Evolutionary conservation across 345 rosid genomes (phyloP), one percentile per base, ranked within the genome.

Genomic region (Physaria fendleri): DNA sequence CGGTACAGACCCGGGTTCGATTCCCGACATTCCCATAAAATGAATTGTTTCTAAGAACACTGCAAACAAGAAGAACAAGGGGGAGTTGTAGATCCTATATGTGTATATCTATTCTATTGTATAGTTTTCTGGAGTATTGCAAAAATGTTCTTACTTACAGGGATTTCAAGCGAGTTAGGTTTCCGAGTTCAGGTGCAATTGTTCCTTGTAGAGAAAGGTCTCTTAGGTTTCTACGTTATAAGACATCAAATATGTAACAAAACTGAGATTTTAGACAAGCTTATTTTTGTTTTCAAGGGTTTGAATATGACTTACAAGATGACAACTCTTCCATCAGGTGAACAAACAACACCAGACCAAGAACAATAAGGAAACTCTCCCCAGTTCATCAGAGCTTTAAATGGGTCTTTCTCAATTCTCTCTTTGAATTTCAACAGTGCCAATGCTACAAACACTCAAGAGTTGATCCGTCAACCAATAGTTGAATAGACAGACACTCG

Each of bases 271-370:
- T 5, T 35, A 51, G 29, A 35, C 5, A 3, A 53, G 18, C 13
- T n/a, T n/a, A n/a, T n/a, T 29, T 15, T 20, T 57, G 4, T 38
- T 37, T 13, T 35, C 3, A 30, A 16, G 17, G 46, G 25, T 24
- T 41, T 3, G 14, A 11, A 9, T 18, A 51, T 38, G 5, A 75
- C 98, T 79, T 73, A 88, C 98, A 88, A 65, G 78, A 58, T 42
- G 29, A 80, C 78, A 1, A 92, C 87, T 71, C 71, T 79, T 48
- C 84, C 87, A 49, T 80, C 45, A 62, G 18, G 41, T 24, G 81
- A 84, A 74, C 98, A 92, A 29, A 65, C 84, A 3, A 92, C 79
- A 7, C 93, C 98, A 11, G 75, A 84, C 98, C 98, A 88, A 14
- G 77, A 82, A 68, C 98, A 92, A 32, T 78, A 94, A 59, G 63